Percentiles rank a stretch among this genome's conserved stretches.
phyloP scores from a whole-genome alignment of 345 rosid genomes.

The Salix purpurea region DNA sequence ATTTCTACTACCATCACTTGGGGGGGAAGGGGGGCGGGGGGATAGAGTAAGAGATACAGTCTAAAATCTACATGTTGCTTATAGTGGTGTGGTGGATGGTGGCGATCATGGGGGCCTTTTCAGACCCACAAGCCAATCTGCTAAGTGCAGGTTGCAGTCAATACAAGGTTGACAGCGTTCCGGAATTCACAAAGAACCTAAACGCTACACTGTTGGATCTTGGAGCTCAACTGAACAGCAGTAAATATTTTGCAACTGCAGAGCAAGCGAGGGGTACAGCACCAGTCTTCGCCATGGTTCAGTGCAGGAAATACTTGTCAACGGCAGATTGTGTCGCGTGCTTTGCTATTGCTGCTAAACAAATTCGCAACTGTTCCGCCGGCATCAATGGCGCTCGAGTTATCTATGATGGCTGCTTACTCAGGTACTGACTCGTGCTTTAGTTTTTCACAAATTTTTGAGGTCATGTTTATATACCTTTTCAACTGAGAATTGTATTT shows the following conservation, averaged over 20 bases:
- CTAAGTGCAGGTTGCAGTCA: not conserved
- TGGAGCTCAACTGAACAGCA: conserved; percentile 5
- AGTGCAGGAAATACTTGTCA: conserved; percentile 40
- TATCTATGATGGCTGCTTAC: conserved; percentile 36
- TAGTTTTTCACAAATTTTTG: not conserved
- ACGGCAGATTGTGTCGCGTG: conserved; percentile 29
- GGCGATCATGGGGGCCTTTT: too few relatives aligned
- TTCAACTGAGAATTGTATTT: too few relatives aligned
- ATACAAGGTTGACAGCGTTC: not conserved
- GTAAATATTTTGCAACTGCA: conserved; percentile 29
- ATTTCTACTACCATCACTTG: too few relatives aligned
- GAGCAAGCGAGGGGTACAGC: conserved; percentile 15
- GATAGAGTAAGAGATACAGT: too few relatives aligned
- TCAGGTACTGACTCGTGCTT: conserved; percentile 22
- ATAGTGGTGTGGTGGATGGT: too few relatives aligned
- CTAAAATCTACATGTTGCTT: too few relatives aligned
- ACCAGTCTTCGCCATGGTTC: conserved; percentile 27
- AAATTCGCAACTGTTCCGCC: conserved; percentile 29
- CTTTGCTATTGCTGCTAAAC: conserved; percentile 18
- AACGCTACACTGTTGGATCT: conserved; percentile 23
- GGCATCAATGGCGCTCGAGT: conserved; percentile 38
- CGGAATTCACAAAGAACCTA: conserved; percentile 23
- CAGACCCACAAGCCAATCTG: not conserved
- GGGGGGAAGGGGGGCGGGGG: too few relatives aligned
- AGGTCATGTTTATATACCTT: too few relatives aligned